Evolutionary conservation across 805 yeast species (phyloP).

Genomic region (Phaffomyces antillensis): DNA sequence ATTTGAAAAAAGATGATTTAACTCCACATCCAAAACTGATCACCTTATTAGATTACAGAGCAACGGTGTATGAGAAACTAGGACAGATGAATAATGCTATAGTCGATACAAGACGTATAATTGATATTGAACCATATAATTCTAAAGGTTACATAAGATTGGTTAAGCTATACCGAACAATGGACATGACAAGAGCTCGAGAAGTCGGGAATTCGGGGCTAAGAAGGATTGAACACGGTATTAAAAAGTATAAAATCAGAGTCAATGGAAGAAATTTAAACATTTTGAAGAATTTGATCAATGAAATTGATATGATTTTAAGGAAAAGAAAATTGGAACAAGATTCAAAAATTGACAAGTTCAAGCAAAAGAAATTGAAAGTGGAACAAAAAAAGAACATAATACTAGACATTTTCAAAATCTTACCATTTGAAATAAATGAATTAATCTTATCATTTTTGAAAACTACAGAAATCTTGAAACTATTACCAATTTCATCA

Average conservation of each 20-base stretch:
- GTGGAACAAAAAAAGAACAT: not conserved
- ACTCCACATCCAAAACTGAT: conserved; percentile 18
- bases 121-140: conserved; percentile 20
- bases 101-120: conserved; percentile 12
- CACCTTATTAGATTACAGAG: conserved; percentile 18
- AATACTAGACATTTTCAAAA: conserved; percentile 1
- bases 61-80: conserved; percentile 17
- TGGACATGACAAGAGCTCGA: conserved; percentile 5
- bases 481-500: conserved; percentile 10
- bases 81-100: conserved; percentile 10
- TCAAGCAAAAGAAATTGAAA: conserved; percentile 1
- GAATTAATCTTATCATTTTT: conserved; percentile 3
- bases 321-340: not conserved
- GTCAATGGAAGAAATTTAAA: conserved; percentile 8
- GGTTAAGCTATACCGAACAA: conserved; percentile 9
- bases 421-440: conserved; percentile 10
- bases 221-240: conserved; percentile 4
- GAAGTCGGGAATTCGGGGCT: conserved; percentile 7
- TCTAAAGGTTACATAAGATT: conserved; percentile 19
- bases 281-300: conserved; percentile 7
- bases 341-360: not conserved
- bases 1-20: conserved; percentile 3
- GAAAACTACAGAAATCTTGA: not conserved
- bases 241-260: conserved; percentile 3
- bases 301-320: not conserved